These are phyloP conservation scores for Inonotus hispidus DNA, from an alignment of 1,284 basidiomycete species.

Conservation along the genomic window DNA sequence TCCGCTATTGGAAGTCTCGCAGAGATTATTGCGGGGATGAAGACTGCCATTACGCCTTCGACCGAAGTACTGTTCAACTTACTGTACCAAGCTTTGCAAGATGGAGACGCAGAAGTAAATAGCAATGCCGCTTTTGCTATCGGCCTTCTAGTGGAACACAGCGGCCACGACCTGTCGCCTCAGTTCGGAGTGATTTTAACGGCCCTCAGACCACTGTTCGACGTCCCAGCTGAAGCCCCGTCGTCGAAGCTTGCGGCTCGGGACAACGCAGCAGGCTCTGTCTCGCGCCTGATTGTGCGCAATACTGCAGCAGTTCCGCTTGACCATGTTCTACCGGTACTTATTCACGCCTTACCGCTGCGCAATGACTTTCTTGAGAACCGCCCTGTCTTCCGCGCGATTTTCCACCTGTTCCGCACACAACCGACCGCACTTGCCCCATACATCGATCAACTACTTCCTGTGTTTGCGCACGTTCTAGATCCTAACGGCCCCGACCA, in stretches of 20 bases:
- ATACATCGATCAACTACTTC: conserved; percentile 79
- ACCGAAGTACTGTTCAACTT: conserved; percentile 83
- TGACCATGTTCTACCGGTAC: conserved; percentile 84
- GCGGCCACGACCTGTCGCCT: conserved; percentile 74
- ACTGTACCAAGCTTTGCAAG: conserved; percentile 79
- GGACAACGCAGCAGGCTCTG: conserved; percentile 94
- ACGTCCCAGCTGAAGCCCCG: conserved; percentile 54
- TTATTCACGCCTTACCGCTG: conserved; percentile 81
- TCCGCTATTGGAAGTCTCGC: conserved; percentile 92
- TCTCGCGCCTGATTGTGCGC: conserved; percentile 84
- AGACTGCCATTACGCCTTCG: conserved; percentile 79
- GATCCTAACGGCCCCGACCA: conserved; percentile 70
- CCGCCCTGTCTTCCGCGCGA: conserved; percentile 81
- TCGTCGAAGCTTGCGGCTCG: conserved; percentile 76
- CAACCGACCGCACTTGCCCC: conserved; percentile 69
- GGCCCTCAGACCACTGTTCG: conserved; percentile 82
- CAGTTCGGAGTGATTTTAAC: conserved; percentile 81
- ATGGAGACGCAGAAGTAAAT: conserved; percentile 87
- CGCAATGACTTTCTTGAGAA: conserved; percentile 90
- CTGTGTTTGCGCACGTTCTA: conserved; percentile 82
- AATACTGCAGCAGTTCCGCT: conserved; percentile 82
- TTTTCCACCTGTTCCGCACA: conserved; percentile 84
- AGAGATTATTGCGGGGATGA: conserved; percentile 94
- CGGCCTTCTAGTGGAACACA: conserved; percentile 90
- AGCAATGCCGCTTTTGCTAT: conserved; percentile 96